Percentiles rank a stretch among this genome's conserved stretches.
Evolutionary conservation across 192 early-diverging fungal species (phyloP).

Genomic region (Entrophospora sp.): DNA sequence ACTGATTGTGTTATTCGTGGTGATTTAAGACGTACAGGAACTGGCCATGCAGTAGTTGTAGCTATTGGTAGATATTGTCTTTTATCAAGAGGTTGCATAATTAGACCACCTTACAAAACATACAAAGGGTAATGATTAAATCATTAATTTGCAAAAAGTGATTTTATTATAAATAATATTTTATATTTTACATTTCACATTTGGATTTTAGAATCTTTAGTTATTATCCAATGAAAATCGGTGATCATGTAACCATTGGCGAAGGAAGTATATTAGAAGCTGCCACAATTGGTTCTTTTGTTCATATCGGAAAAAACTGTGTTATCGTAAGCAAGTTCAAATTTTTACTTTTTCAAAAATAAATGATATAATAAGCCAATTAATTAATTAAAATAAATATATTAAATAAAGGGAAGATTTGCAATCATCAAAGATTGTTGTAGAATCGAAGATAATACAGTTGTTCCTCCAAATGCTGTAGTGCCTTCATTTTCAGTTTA

Average conservation of each 20-base stretch:
- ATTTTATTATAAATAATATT: too few relatives aligned
- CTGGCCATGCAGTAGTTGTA: slow-evolving; percentile 79
- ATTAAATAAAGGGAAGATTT: slow-evolving; percentile 84
- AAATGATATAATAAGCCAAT: too few relatives aligned
- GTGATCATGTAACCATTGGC: slow-evolving; percentile 85
- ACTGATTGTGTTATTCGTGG: slow-evolving; percentile 86
- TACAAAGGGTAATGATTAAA: slow-evolving; percentile 75
- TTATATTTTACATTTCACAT: too few relatives aligned
- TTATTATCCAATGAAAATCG: slow-evolving; percentile 97
- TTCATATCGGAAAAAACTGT: slow-evolving; percentile 87
- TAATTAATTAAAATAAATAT: too few relatives aligned
- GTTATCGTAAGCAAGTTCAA: slow-evolving; percentile 87
- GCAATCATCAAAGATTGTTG: slow-evolving; percentile 94
- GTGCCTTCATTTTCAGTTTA: slow-evolving; percentile 87
- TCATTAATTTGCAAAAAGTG: too few relatives aligned
- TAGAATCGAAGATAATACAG: slow-evolving; percentile 80
- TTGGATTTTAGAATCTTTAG: slow-evolving; percentile 85
- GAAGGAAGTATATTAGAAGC: slow-evolving; percentile 85
- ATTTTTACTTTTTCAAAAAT: too few relatives aligned
- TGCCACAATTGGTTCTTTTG: slow-evolving; percentile 82
- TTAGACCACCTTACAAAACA: slow-evolving; percentile 91
- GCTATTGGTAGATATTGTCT: slow-evolving; percentile 89
- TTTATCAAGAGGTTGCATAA: slow-evolving; percentile 61
- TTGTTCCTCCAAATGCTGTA: slow-evolving; percentile 86
- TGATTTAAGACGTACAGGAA: slow-evolving; percentile 82